A percentile compares a stretch with the other conserved stretches of the same genome.
Conservation (phyloP, 441 rosid species). For the Syzygium malaccense region DNA sequence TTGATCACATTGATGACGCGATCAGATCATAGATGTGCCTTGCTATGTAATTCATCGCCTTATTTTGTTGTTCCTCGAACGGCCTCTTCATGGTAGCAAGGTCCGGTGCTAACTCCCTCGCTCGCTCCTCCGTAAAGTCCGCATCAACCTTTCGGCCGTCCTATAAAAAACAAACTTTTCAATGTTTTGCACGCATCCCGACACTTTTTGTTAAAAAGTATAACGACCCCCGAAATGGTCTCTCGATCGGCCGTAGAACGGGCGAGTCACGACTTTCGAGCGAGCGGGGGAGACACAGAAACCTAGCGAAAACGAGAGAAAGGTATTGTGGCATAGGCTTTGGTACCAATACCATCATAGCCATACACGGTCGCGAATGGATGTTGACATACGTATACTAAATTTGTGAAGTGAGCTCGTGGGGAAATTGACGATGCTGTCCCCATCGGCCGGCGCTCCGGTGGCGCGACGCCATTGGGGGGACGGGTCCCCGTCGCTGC, state of each 20-base stretch:
- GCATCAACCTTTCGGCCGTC: not conserved
- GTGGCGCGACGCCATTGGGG: not conserved
- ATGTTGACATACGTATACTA: not conserved
- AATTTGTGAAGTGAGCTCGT: not conserved
- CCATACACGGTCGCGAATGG: not conserved
- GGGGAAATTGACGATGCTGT: not conserved
- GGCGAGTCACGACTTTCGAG: too few relatives aligned
- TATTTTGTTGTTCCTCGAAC: not conserved
- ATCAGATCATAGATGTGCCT: not conserved
- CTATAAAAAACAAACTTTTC: not conserved
- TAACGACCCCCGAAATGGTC: too few relatives aligned
- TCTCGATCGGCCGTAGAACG: too few relatives aligned
- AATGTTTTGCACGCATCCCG: not conserved
- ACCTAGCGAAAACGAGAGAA: not conserved
- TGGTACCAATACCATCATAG: fast-evolving
- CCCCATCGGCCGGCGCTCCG: not conserved
- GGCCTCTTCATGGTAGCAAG: not conserved
- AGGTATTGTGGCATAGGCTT: not conserved
- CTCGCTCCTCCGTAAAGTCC: not conserved
- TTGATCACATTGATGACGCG: not conserved
- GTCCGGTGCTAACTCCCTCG: too few relatives aligned
- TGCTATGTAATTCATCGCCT: not conserved
- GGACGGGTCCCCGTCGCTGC: not conserved
- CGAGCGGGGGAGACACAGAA: not conserved
- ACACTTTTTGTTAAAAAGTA: not conserved